phyloP scores from a whole-genome alignment of 2,329 filamentous ascomycete species.

The Ciborinia camelliae region DNA sequence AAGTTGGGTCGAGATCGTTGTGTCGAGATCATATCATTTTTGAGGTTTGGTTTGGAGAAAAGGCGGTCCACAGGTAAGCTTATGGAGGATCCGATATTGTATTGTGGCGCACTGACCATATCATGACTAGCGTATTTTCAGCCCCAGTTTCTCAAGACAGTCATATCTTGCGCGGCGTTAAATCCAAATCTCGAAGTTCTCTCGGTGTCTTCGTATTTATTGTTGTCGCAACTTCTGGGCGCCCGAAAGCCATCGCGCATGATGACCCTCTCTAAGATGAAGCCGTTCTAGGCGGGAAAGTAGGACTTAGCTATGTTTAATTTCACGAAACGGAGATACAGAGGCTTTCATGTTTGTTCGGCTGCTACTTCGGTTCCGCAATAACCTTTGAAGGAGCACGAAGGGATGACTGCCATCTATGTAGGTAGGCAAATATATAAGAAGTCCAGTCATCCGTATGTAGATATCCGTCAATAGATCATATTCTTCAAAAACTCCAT shows the following conservation, averaged over 20 bases:
- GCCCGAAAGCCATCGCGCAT: not conserved
- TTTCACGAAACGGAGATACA: not conserved
- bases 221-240: not conserved
- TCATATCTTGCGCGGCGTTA: slow-evolving; percentile 11
- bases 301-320: no score
- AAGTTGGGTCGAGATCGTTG: no score
- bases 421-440: not conserved
- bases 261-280: not conserved
- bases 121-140: not conserved
- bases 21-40: no score
- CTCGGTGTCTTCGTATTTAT: not conserved
- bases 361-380: not conserved
- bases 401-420: not conserved
- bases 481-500: not conserved
- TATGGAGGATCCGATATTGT: not conserved
- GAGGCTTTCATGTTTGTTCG: not conserved
- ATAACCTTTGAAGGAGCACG: not conserved
- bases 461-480: not conserved
- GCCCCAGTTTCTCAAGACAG: not conserved
- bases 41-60: not conserved
- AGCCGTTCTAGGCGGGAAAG: not conserved
- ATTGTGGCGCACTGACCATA: not conserved
- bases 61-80: no score
- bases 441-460: not conserved
- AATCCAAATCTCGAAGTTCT: not conserved